A percentile compares a stretch with the other conserved stretches of the same genome.
These are phyloP conservation scores for Eucalyptus globulus DNA, from an alignment of 345 rosid species.

Conservation along the genomic window DNA sequence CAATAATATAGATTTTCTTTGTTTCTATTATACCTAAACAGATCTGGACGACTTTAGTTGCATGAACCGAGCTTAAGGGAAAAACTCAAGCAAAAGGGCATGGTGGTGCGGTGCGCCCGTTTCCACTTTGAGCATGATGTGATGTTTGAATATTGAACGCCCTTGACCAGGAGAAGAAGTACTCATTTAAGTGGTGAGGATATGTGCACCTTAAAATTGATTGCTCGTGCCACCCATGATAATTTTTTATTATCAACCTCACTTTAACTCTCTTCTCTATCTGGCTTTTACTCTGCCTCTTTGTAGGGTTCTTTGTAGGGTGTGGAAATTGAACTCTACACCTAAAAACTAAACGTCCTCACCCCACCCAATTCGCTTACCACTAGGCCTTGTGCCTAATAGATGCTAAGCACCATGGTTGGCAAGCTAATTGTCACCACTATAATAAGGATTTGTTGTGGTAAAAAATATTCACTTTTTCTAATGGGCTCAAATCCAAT, in stretches of 20 bases:
- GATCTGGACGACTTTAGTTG: neutral
- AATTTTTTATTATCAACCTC: neutral
- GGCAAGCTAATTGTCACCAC: neutral
- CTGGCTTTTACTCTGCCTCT: neutral
- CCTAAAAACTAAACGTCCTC: neutral
- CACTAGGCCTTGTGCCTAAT: neutral
- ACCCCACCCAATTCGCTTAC: neutral
- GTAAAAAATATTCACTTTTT: neutral
- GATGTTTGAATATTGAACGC: neutral
- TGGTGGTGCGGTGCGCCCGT: neutral
- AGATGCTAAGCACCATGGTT: neutral
- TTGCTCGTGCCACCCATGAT: neutral
- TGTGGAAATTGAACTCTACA: neutral
- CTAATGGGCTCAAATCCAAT: neutral
- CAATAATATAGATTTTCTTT: neutral
- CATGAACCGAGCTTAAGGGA: neutral
- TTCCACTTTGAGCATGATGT: neutral
- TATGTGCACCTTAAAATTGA: neutral
- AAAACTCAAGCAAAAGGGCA: neutral
- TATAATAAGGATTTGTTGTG: neutral
- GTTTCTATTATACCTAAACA: neutral
- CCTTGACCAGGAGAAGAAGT: neutral
- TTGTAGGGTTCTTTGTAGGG: rapidly evolving
- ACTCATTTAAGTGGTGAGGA: neutral
- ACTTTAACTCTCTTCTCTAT: neutral